Conservation (phyloP, 306 rosid species). For the Inga laurina region DNA sequence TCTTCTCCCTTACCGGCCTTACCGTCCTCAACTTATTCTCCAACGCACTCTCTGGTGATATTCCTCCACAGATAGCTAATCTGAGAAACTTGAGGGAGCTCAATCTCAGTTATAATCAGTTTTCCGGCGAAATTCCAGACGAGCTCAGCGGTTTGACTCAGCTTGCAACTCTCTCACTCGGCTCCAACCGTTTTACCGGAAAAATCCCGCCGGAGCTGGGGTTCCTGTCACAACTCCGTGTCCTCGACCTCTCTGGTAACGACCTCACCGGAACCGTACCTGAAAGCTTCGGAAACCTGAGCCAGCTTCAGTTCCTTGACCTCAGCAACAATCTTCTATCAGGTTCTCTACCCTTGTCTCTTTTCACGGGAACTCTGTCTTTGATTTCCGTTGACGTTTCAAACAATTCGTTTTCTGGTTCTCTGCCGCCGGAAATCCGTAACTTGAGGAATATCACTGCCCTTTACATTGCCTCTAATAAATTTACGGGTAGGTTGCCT, state of each 20-base stretch:
- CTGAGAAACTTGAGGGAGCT: conserved; percentile 43
- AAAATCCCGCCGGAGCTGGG: conserved; percentile 66
- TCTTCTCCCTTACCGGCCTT: conserved; percentile 56
- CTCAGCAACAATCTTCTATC: conserved; percentile 71
- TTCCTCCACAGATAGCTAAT: conserved; percentile 47
- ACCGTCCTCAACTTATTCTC: conserved; percentile 64
- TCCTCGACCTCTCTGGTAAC: conserved; percentile 76
- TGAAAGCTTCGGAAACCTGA: conserved; percentile 64
- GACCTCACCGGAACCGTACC: conserved; percentile 65
- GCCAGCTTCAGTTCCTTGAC: conserved; percentile 61
- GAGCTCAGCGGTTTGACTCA: conserved; percentile 44
- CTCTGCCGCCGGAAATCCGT: conserved; percentile 65
- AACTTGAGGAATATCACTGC: conserved; percentile 64
- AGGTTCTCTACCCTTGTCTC: conserved; percentile 66
- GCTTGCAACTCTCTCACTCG: conserved; percentile 56
- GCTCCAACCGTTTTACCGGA: conserved; percentile 60
- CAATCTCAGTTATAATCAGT: conserved; percentile 40
- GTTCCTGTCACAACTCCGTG: conserved; percentile 34
- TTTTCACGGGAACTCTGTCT: conserved; percentile 59
- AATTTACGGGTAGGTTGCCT: conserved; percentile 74
- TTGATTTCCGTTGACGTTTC: conserved; percentile 76
- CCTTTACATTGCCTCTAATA: conserved; percentile 67
- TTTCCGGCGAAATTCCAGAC: conserved; percentile 46
- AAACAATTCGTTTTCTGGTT: conserved; percentile 81
- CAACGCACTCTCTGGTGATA: conserved; percentile 59